These are phyloP conservation scores for Cyberlindnera xylosilytica DNA, from an alignment of 805 yeast genomes.

Conservation along the genomic window DNA sequence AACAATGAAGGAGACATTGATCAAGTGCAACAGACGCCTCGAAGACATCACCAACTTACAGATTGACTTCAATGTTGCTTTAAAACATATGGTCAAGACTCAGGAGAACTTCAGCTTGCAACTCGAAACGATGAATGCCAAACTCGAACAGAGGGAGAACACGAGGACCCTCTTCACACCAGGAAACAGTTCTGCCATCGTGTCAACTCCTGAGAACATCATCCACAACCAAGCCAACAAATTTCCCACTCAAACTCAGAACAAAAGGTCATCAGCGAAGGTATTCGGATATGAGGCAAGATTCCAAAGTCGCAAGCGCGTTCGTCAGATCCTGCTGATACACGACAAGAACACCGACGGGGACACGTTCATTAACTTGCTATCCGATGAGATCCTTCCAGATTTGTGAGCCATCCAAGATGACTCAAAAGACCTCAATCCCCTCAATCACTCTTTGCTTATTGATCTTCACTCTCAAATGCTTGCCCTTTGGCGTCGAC, in stretches of 20 bases:
- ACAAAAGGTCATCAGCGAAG: not conserved
- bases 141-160: not conserved
- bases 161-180: not conserved
- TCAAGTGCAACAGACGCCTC: slow-evolving; percentile 4
- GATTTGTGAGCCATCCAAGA: not conserved
- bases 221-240: no score
- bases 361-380: slow-evolving; percentile 6
- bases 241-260: no score
- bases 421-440: slow-evolving; percentile 8
- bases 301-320: slow-evolving; percentile 1
- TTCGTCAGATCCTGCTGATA: not conserved
- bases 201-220: no score
- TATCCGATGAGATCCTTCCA: slow-evolving; percentile 14
- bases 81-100: not conserved
- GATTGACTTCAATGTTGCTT: not conserved
- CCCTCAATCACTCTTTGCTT: slow-evolving; percentile 14
- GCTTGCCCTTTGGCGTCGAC: slow-evolving; percentile 15
- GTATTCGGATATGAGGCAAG: not conserved
- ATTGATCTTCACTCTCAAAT: slow-evolving; percentile 20
- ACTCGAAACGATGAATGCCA: not conserved
- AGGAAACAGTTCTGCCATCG: not conserved
- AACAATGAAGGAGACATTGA: slow-evolving; percentile 2
- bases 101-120: slow-evolving; percentile 1
- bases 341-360: not conserved
- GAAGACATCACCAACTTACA: slow-evolving; percentile 8